Percentiles rank a stretch among this genome's conserved stretches.
Conservation (phyloP, 2,329 filamentous ascomycete genomes). For the Grosmannia penicillata region DNA sequence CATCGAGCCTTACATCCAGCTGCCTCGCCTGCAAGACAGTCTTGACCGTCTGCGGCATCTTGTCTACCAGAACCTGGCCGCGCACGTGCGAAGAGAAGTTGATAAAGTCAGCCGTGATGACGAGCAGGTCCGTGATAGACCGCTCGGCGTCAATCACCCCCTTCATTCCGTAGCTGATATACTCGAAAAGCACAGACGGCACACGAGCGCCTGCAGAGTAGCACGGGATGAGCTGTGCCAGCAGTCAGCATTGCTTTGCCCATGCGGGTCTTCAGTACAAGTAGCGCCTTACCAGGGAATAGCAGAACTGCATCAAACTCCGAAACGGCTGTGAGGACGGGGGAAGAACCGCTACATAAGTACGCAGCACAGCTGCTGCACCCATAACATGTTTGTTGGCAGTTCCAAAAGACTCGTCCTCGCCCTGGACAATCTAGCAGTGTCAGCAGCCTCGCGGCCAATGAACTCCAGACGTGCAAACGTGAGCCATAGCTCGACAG, state of each 20-base stretch:
- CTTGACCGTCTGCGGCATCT: constrained; percentile 17
- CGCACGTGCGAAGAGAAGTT: constrained; percentile 22
- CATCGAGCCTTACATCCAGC: constrained; percentile 23
- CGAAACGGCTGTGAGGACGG: constrained; percentile 29
- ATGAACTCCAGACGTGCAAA: too few relatives aligned
- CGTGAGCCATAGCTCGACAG: too few relatives aligned
- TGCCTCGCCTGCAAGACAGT: constrained; percentile 23
- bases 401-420: constrained; percentile 28
- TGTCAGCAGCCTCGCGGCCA: background rate
- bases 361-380: constrained; percentile 40
- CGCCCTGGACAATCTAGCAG: constrained; percentile 28
- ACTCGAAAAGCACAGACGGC: constrained; percentile 27
- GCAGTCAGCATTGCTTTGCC: too few relatives aligned
- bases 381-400: constrained; percentile 46
- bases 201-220: constrained; percentile 23
- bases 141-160: constrained; percentile 21
- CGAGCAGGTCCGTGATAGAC: constrained; percentile 23
- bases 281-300: constrained; percentile 36
- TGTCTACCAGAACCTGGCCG: constrained; percentile 21
- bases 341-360: constrained; percentile 23
- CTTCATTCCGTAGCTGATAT: constrained; percentile 20
- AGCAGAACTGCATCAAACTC: constrained; percentile 39
- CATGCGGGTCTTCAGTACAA: too few relatives aligned
- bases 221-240: constrained; percentile 25
- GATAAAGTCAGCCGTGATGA: constrained; percentile 24